Evolutionary conservation across 352 stramenopile species (phyloP), one percentile per base, ranked within the genome.

Genomic region (Elongisporangium anandrum): DNA sequence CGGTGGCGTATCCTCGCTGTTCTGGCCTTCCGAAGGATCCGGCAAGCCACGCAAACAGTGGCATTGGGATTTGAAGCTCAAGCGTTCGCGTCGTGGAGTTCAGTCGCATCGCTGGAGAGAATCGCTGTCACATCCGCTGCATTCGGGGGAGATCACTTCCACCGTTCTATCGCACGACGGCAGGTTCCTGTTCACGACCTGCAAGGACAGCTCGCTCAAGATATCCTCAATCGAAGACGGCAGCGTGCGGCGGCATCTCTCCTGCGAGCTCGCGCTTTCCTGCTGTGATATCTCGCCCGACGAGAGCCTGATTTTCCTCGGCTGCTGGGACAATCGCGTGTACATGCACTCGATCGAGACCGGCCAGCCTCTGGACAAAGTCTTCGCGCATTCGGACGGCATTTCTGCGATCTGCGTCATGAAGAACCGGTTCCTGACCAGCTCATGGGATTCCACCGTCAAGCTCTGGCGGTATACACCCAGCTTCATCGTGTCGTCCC

Each of bases 381-480:
- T 87, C 4, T 62, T 85, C 3, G 82, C 81, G 1, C 85, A 94
- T 41, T 75, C 71, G 2, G 81, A 91, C 38, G 81, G 81, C 6
- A 81, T 94, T 34, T 90, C 82, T 15, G 82, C 79, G 15, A 76
- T 94, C 26, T 79, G 75, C 23, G 74, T 87, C 21, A 38, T 90
- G 17, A 68, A 74, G 9, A 70, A 79, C 17, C 75, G 76, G 0
- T 83, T 92, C 41, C 51, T 90, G 19, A 88, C 80, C n/a, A 88
- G 80, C 26, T 92, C 82, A 4, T 90, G 79, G 80, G 82, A 92
- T 59, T 87, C 80, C 0, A 90, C 67, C 0, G 72, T 92, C 59
- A 92, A 91, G 59, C 54, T 88, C 20, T 93, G 84, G 84, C 67
- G 75, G 15, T 93, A 89, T 45, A 87, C 81, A 1, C 64, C 79